Percentiles rank a stretch among this genome's conserved stretches.
Evolutionary conservation across 192 early-diverging fungal genomes (phyloP).

Genomic region (Powellomyces hirtus): DNA sequence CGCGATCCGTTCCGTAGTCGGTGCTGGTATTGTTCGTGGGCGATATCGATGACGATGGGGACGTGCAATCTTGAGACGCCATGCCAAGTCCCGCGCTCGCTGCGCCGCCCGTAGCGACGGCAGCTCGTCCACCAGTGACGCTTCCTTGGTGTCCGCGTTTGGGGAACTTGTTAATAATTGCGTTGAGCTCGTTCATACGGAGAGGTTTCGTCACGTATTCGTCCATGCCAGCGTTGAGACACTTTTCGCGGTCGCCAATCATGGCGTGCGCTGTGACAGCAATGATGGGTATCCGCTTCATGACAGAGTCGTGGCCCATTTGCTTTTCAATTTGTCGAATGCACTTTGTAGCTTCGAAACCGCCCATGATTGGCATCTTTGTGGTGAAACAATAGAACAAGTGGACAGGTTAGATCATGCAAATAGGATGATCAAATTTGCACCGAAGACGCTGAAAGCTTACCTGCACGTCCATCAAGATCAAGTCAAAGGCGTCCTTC

Average conservation of each 20-base stretch:
- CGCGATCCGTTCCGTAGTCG: background rate
- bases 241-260: slow-evolving; percentile 85
- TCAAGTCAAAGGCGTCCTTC: slow-evolving; percentile 57
- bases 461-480: slow-evolving; percentile 77
- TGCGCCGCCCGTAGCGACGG: slow-evolving; percentile 31
- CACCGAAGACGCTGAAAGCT: background rate
- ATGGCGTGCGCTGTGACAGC: slow-evolving; percentile 86
- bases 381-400: too few species aligned
- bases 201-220: slow-evolving; percentile 68
- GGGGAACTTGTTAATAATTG: slow-evolving; percentile 67
- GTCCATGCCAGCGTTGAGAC: slow-evolving; percentile 80
- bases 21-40: background rate
- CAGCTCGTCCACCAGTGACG: slow-evolving; percentile 29
- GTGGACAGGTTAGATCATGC: too few species aligned
- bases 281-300: slow-evolving; percentile 69
- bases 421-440: too few species aligned
- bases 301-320: slow-evolving; percentile 44
- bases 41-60: too few species aligned
- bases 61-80: background rate
- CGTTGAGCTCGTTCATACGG: slow-evolving; percentile 61
- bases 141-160: slow-evolving; percentile 24
- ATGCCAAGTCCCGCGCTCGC: slow-evolving; percentile 24
- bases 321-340: slow-evolving; percentile 67
- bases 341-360: slow-evolving; percentile 79
- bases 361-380: slow-evolving; percentile 83